These are phyloP conservation scores for Sclerotinia minor DNA, from an alignment of 2,329 filamentous ascomycete species.

Conservation along the genomic window DNA sequence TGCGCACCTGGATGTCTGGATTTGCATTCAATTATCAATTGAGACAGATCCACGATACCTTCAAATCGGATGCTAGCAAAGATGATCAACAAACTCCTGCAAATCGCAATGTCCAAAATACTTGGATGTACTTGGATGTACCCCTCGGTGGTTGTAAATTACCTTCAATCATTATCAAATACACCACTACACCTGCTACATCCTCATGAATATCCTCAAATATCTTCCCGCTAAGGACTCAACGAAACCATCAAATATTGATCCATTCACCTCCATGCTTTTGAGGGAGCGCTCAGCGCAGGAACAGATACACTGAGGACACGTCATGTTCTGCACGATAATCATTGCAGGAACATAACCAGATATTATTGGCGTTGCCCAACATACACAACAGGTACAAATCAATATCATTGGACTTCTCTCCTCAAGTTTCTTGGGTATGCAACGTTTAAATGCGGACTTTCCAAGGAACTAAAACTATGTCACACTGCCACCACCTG, in stretches of 20 bases:
- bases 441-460: background rate
- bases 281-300: background rate
- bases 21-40: conserved; percentile 2
- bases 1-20: background rate
- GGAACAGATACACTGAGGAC: conserved; percentile 3
- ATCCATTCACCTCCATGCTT: conserved; percentile 4
- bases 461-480: conserved; percentile 5
- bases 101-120: background rate
- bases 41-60: conserved; percentile 1
- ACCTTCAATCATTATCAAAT: conserved; percentile 8
- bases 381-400: background rate
- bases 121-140: background rate
- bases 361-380: background rate
- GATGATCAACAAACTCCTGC: background rate
- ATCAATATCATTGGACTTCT: background rate
- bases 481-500: background rate
- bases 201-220: background rate
- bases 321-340: conserved; percentile 22
- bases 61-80: conserved; percentile 10
- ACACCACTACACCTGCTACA: background rate
- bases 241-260: background rate
- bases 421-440: background rate
- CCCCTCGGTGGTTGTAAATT: background rate
- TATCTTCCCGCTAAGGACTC: background rate
- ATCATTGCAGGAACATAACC: conserved; percentile 16